These are phyloP conservation scores for Mycena crocata DNA, from an alignment of 768 basidiomycete genomes.

Conservation along the genomic window DNA sequence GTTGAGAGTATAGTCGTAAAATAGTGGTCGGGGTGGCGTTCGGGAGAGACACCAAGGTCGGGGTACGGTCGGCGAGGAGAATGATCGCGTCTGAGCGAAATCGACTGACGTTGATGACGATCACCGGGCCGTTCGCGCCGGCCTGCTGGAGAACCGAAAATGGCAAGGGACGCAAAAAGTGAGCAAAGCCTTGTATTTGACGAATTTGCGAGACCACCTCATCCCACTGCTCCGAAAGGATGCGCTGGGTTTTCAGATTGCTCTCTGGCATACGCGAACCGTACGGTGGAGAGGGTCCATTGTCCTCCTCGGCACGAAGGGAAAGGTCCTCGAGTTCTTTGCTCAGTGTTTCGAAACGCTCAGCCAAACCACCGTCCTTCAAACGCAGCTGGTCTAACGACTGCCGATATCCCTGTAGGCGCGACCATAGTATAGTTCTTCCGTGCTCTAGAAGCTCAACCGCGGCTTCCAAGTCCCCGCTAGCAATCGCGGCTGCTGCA, in stretches of 20 bases:
- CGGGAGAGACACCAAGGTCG: no score
- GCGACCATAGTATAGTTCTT: slow-evolving; percentile 44
- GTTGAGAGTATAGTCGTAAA: no score
- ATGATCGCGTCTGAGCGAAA: no score
- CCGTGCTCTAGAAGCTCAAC: slow-evolving; percentile 40
- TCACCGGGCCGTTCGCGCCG: no score
- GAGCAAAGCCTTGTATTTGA: slow-evolving; percentile 32
- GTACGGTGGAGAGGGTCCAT: no score
- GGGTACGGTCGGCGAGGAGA: no score
- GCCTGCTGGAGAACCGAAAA: slow-evolving; percentile 31
- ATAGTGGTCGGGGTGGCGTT: no score
- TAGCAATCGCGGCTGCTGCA: slow-evolving; percentile 13
- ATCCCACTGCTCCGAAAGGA: slow-evolving; percentile 34
- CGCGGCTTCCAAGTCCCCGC: background rate
- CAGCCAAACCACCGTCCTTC: slow-evolving; percentile 34
- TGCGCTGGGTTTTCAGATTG: slow-evolving; percentile 31
- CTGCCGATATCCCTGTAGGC: slow-evolving; percentile 40
- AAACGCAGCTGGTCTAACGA: slow-evolving; percentile 40
- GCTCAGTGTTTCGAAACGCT: slow-evolving; percentile 39
- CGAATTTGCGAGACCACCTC: slow-evolving; percentile 37
- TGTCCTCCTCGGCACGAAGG: background rate
- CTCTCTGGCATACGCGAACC: slow-evolving; percentile 21
- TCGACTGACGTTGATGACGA: no score
- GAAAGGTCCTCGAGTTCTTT: slow-evolving; percentile 18
- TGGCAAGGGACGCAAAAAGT: slow-evolving; percentile 37